A percentile compares a stretch with the other conserved stretches of the same genome.
These are phyloP conservation scores for Thraustotheca clavata DNA, from an alignment of 352 stramenopile genomes.

Conservation along the genomic window DNA sequence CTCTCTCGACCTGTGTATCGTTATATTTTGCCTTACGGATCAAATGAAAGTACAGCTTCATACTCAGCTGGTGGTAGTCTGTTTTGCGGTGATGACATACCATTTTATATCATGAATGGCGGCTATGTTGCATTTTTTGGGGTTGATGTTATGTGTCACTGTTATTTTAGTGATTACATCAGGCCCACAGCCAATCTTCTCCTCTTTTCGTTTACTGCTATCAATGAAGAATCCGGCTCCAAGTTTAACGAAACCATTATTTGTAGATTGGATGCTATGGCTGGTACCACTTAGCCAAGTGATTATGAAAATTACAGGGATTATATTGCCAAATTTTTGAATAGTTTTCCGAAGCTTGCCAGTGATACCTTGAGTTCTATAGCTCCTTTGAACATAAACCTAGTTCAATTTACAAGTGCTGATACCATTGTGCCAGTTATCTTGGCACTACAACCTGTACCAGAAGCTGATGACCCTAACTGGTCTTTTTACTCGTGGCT, in stretches of 20 bases:
- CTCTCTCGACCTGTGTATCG: too few relatives aligned
- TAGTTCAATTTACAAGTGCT: not conserved
- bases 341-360: too few relatives aligned
- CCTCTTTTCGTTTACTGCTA: not conserved
- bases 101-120: not conserved
- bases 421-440: too few relatives aligned
- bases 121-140: not conserved
- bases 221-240: not conserved
- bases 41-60: too few relatives aligned
- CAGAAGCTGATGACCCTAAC: not conserved
- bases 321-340: too few relatives aligned
- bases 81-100: slow-evolving; percentile 1
- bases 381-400: not conserved
- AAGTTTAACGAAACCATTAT: not conserved
- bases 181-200: not conserved
- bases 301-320: not conserved
- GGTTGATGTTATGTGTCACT: not conserved
- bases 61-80: slow-evolving; percentile 11
- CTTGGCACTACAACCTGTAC: not conserved
- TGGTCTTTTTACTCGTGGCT: slow-evolving; percentile 2
- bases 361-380: not conserved
- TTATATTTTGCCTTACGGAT: too few relatives aligned
- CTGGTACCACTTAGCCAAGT: not conserved
- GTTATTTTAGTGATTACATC: not conserved
- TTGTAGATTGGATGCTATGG: not conserved